A percentile compares a stretch with the other conserved stretches of the same genome.
These are phyloP conservation scores for Phanerochaete sordida DNA, from an alignment of 768 basidiomycete genomes.

Conservation along the genomic window DNA sequence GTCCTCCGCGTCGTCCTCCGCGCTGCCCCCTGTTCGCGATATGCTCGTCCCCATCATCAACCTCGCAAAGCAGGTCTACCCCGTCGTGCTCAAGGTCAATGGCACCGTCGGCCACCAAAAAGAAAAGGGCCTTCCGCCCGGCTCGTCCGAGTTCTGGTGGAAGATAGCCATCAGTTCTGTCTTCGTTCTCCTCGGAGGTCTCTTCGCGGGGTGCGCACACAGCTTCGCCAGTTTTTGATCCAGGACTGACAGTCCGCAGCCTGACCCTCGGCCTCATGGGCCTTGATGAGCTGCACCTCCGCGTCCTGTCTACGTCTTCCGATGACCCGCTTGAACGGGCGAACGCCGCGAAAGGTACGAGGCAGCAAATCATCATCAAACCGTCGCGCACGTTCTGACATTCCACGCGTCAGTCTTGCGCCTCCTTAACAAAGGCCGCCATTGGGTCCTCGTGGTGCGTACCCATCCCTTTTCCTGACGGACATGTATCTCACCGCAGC, in stretches of 20 bases:
- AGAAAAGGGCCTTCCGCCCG: constrained; percentile 27
- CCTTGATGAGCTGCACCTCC: constrained; percentile 84
- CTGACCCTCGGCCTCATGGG: constrained; percentile 94
- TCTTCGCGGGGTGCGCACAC: constrained; percentile 80
- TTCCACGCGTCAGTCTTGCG: constrained; percentile 34
- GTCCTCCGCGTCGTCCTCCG: not conserved
- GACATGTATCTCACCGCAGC: not conserved
- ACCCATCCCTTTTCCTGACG: not conserved
- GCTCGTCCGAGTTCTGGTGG: constrained; percentile 68
- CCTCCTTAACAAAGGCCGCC: constrained; percentile 48
- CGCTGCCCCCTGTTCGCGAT: not conserved
- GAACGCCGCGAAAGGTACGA: constrained; percentile 68
- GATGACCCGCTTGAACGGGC: constrained; percentile 63
- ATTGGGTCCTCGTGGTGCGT: constrained; percentile 87
- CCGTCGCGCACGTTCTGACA: not conserved
- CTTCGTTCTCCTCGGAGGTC: constrained; percentile 82
- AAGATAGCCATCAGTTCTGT: constrained; percentile 63
- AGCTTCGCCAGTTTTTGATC: not conserved
- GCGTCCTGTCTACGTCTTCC: constrained; percentile 80
- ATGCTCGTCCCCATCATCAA: constrained; percentile 16
- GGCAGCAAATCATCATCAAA: not conserved
- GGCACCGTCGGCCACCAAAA: not conserved
- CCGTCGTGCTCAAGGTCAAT: not conserved
- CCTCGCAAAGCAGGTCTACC: constrained; percentile 1
- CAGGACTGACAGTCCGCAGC: constrained; percentile 34